phyloP scores from a whole-genome alignment of 2,329 filamentous ascomycete species.

The Penicillium digitatum region DNA sequence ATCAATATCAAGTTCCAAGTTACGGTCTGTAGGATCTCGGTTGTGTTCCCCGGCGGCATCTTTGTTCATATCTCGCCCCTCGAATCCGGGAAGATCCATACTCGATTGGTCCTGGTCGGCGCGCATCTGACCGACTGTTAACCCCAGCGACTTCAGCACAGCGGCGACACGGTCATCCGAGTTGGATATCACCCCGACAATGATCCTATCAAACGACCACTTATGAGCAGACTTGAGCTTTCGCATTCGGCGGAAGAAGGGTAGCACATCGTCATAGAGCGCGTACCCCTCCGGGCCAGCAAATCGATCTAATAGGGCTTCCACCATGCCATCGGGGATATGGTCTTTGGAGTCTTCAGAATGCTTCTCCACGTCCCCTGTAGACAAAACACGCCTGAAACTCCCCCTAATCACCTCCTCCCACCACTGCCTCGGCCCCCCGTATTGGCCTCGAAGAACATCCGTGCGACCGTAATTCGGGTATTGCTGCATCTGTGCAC shows the following conservation, averaged over 20 bases:
- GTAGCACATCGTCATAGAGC: slow-evolving; percentile 39
- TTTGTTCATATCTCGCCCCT: slow-evolving; percentile 7
- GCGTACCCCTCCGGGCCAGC: slow-evolving; percentile 40
- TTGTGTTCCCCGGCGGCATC: not conserved
- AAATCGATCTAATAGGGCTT: slow-evolving; percentile 39
- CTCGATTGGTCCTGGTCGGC: slow-evolving; percentile 31
- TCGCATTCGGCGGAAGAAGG: slow-evolving; percentile 36
- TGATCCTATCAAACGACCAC: slow-evolving; percentile 32
- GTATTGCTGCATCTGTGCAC: slow-evolving; percentile 27
- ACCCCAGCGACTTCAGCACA: slow-evolving; percentile 39
- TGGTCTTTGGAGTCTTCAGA: not conserved
- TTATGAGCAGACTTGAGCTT: slow-evolving; percentile 6
- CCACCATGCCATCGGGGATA: slow-evolving; percentile 34
- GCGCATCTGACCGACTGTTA: slow-evolving; percentile 35
- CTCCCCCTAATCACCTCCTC: slow-evolving; percentile 39
- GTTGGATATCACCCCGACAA: slow-evolving; percentile 46
- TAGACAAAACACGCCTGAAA: slow-evolving; percentile 29
- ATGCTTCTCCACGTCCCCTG: not conserved
- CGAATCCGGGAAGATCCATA: slow-evolving; percentile 26
- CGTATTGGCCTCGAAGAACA: slow-evolving; percentile 34
- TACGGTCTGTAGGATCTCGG: not conserved
- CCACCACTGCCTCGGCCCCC: slow-evolving; percentile 45
- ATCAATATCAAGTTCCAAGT: slow-evolving; percentile 35
- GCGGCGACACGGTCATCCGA: slow-evolving; percentile 44
- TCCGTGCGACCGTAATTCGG: slow-evolving; percentile 46